Evolutionary conservation across 352 stramenopile genomes (phyloP).

Genomic region (Phytophthora pluvialis): DNA sequence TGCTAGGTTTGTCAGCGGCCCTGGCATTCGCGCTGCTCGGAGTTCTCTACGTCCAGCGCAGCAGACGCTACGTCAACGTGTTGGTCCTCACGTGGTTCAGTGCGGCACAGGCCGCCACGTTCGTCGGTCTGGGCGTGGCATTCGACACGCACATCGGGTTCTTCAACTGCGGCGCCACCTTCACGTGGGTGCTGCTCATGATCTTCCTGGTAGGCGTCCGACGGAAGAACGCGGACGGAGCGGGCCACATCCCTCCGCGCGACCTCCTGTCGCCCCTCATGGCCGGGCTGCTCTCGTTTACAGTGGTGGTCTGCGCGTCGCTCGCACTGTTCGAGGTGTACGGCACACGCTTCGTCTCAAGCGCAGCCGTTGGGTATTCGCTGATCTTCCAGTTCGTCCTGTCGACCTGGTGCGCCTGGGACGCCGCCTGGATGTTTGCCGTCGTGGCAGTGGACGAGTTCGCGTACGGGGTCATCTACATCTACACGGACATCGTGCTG

Average conservation of each 20-base stretch:
- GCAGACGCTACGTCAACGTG: conserved; percentile 34
- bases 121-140: conserved; percentile 35
- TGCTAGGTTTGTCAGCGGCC: conserved; percentile 15
- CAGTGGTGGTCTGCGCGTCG: conserved; percentile 19
- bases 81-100: conserved; percentile 47
- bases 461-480: conserved; percentile 56
- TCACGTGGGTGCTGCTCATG: conserved; percentile 41
- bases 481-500: conserved; percentile 59
- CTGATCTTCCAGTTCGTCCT: conserved; percentile 47
- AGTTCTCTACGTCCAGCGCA: conserved; percentile 42
- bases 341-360: conserved; percentile 28
- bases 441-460: conserved; percentile 53
- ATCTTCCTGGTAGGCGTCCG: conserved; percentile 29
- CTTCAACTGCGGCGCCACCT: conserved; percentile 48
- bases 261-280: conserved; percentile 32
- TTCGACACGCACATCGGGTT: conserved; percentile 47
- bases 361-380: conserved; percentile 35
- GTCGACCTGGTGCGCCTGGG: conserved; percentile 44
- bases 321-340: conserved; percentile 32
- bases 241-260: not conserved
- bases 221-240: conserved; percentile 8
- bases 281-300: conserved; percentile 29
- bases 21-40: conserved; percentile 32
- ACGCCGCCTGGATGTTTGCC: conserved; percentile 48
- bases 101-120: conserved; percentile 32